Base-by-base conservation (phyloP, 345 rosid genomes). In the Bruguiera gymnorhiza region DNA sequence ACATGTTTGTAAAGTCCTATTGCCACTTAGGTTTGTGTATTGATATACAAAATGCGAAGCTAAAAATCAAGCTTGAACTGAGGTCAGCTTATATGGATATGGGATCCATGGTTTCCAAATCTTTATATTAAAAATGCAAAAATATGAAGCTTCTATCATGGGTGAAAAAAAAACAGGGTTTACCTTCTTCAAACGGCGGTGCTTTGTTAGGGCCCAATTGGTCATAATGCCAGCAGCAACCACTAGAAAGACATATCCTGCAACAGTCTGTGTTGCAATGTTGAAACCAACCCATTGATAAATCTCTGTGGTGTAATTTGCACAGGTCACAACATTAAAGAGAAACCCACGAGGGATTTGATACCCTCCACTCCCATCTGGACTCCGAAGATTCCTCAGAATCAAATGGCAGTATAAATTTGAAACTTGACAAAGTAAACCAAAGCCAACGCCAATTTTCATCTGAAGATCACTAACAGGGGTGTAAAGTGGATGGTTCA, bases 211-310 rank as follows among this genome's bases (percentile, higher is more conserved):
- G 70, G 99, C 99, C 99, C 99, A 92, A 29, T 92, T 92, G 64
- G 96, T 87, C 99, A 95, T 95, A 82, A 95, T 92, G 23, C 60
- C 15, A 74, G 97, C n/a, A 0, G 99, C 99, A 66, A 92, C 97
- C 72, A 82, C 78, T n/a, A 89, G 87, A 81, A 95, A 92, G 56
- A 92, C 59, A 24, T 89, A 95, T 66, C 98, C 98, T 0, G 98
- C 94, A 60, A 89, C 53, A 15, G 96, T 90, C 87, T 95, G 98
- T 1, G 97, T 95, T 0, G 99, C 99, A 30, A 90, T 83, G 62
- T 95, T 95, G 91, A 92, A 95, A 57, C 98, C 98, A 70, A 95
- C 43, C 99, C 98, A 95, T 75, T 95, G 99, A 77, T 95, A 95
- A 60, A 92, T 95, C 83, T 95, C 99, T 0, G 97, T 95, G 0